Evolutionary conservation across 1,284 basidiomycete species (phyloP).

Genomic region (Phellopilus nigrolimitatus): DNA sequence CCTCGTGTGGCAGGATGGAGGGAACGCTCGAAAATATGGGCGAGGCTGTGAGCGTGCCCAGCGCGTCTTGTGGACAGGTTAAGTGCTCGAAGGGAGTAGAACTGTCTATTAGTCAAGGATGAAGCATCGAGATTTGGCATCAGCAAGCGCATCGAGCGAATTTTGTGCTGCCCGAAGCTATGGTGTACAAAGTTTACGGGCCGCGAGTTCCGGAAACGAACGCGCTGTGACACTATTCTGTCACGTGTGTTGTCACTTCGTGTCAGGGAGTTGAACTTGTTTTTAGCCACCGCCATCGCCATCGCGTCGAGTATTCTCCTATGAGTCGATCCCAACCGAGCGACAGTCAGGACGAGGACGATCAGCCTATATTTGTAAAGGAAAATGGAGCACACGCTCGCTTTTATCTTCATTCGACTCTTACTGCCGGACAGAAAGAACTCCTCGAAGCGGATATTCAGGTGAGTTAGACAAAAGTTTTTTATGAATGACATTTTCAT

Average conservation of each 20-base stretch:
- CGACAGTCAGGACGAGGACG: background rate
- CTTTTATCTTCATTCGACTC: constrained; percentile 7
- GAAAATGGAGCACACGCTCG: background rate
- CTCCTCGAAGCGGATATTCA: constrained; percentile 8
- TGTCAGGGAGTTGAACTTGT: too few species aligned
- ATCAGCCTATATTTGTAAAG: background rate
- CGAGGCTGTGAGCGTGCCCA: constrained; percentile 9
- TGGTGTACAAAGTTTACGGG: too few species aligned
- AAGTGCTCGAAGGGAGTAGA: constrained; percentile 1
- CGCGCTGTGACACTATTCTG: too few species aligned
- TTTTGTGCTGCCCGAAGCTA: too few species aligned
- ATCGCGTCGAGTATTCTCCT: too few species aligned
- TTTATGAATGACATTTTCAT: too few species aligned
- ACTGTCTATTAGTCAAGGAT: background rate
- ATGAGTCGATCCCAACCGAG: too few species aligned
- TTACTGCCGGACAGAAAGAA: background rate
- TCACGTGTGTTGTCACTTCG: too few species aligned
- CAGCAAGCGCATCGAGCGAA: too few species aligned
- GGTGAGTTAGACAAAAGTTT: too few species aligned
- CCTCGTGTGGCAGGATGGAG: constrained; percentile 3
- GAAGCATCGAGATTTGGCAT: background rate
- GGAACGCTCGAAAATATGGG: background rate
- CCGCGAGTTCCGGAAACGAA: too few species aligned
- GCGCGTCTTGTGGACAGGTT: background rate
- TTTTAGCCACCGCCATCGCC: too few species aligned